Evolutionary conservation across 1,139 yeast genomes (phyloP).

Genomic region (Lizanozyma gosingica): DNA sequence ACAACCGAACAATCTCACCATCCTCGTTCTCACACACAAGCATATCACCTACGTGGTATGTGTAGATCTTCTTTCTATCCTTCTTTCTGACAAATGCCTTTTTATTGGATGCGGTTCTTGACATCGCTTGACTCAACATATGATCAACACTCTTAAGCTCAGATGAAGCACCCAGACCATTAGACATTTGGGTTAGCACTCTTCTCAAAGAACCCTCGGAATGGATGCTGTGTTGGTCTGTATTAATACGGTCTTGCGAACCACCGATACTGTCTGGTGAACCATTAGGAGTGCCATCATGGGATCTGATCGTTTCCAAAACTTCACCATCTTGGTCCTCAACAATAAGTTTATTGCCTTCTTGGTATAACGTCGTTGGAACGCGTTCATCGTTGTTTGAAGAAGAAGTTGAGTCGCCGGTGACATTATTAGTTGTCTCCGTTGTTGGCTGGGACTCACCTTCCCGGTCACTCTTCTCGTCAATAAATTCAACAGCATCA

Average conservation of each 20-base stretch:
- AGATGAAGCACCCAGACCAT: not conserved
- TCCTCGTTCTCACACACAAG: constrained; percentile 83
- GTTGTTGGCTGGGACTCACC: constrained; percentile 2
- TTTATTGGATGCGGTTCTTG: constrained; percentile 7
- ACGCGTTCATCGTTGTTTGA: constrained; percentile 12
- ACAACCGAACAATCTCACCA: constrained; percentile 84
- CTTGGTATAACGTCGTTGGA: constrained; percentile 55
- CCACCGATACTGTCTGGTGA: not conserved
- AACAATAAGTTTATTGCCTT: constrained; percentile 59
- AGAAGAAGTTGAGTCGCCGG: constrained; percentile 8
- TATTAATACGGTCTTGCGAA: not conserved
- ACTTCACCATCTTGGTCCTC: constrained; percentile 84
- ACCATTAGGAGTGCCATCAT: constrained; percentile 1
- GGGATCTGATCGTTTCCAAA: constrained; percentile 27
- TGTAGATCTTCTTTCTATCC: constrained; percentile 30
- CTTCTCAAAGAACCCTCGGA: constrained; percentile 33
- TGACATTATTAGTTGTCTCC: constrained; percentile 7
- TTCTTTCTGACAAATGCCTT: constrained; percentile 21
- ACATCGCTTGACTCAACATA: not conserved
- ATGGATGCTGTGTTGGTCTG: constrained; percentile 23
- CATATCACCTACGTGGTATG: constrained; percentile 52
- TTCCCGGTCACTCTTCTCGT: not conserved
- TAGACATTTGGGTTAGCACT: constrained; percentile 6
- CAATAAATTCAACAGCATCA: not conserved
- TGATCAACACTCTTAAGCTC: not conserved